phyloP scores from a whole-genome alignment of 2,329 filamentous ascomycete species.

The Magnaporthales sp. region DNA sequence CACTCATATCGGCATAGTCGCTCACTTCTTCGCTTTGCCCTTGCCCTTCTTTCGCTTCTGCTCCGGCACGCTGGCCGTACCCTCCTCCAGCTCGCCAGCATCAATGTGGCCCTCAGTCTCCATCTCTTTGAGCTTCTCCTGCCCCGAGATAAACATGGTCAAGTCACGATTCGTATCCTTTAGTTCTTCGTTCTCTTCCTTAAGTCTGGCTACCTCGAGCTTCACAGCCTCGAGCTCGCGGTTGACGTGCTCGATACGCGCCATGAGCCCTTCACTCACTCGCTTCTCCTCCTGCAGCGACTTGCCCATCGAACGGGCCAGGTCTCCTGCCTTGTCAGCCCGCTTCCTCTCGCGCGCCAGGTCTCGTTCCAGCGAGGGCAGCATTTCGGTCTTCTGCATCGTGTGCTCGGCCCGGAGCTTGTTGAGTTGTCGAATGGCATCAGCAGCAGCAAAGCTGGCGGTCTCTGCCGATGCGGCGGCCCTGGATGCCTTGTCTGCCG shows the following conservation, averaged over 20 bases:
- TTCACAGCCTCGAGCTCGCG: constrained; percentile 50
- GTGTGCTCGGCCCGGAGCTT: constrained; percentile 45
- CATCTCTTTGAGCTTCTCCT: constrained; percentile 69
- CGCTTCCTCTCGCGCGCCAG: constrained; percentile 59
- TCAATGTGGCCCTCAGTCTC: constrained; percentile 49
- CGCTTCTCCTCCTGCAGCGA: constrained; percentile 81
- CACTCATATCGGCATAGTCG: not conserved
- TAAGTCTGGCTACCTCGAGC: constrained; percentile 47
- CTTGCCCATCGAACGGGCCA: constrained; percentile 68
- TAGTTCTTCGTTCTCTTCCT: constrained; percentile 60
- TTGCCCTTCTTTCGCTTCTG: constrained; percentile 37
- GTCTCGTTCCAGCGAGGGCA: constrained; percentile 65
- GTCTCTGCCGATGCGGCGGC: constrained; percentile 60
- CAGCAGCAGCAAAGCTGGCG: constrained; percentile 41
- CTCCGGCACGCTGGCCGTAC: constrained; percentile 55
- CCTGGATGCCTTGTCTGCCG: constrained; percentile 78
- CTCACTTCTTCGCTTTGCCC: constrained; percentile 34
- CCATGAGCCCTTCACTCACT: constrained; percentile 71
- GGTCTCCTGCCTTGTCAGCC: constrained; percentile 61
- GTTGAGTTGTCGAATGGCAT: constrained; percentile 39
- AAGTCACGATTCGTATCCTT: constrained; percentile 82
- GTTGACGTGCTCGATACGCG: constrained; percentile 69
- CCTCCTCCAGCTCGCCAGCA: constrained; percentile 67
- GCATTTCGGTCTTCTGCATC: constrained; percentile 41
- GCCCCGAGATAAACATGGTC: constrained; percentile 77